Evolutionary conservation across 768 basidiomycete genomes (phyloP).

Genomic region (Agaricus blazei): DNA sequence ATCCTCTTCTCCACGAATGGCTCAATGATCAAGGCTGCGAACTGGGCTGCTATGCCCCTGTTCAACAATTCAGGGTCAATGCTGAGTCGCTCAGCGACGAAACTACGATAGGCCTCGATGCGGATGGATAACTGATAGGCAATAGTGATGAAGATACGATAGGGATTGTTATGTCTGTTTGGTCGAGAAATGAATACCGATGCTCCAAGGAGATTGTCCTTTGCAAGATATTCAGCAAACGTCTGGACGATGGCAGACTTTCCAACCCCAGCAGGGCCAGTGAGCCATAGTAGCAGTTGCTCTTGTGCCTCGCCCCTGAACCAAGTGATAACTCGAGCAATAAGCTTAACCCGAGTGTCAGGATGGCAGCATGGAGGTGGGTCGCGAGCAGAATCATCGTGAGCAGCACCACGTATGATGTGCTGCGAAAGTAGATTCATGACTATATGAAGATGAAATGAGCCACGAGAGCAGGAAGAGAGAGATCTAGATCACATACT

Average conservation of each 20-base stretch:
- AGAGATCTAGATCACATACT: no score
- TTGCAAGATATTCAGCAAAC: neutral
- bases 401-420: neutral
- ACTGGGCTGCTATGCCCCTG: neutral
- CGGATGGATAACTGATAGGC: neutral
- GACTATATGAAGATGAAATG: neutral
- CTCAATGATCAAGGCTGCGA: neutral
- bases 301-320: neutral
- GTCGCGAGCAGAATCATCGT: neutral
- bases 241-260: slow-evolving; percentile 7
- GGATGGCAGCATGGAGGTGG: neutral
- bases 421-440: neutral
- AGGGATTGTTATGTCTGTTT: neutral
- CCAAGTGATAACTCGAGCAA: neutral
- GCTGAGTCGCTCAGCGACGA: neutral
- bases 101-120: neutral
- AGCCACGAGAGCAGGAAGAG: no score
- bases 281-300: slow-evolving; percentile 1
- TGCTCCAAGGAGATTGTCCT: neutral
- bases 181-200: slow-evolving; percentile 5
- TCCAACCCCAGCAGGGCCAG: slow-evolving; percentile 8
- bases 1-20: neutral
- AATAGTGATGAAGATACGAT: neutral
- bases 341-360: neutral
- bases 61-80: neutral